These are phyloP conservation scores for Crataegus laevigata DNA, from an alignment of 306 rosid species.

Conservation along the genomic window DNA sequence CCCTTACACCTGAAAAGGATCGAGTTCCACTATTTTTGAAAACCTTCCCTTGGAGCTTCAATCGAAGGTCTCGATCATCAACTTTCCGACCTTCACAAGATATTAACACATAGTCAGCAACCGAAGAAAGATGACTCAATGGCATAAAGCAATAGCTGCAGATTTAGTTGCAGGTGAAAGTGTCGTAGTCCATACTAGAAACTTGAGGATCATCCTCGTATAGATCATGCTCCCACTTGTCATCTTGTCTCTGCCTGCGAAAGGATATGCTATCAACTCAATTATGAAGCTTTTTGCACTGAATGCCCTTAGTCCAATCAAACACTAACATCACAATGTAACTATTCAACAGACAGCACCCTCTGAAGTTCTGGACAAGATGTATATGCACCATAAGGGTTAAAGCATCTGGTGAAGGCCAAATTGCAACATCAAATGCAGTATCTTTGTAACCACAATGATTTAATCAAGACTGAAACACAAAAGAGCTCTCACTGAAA, in stretches of 20 bases:
- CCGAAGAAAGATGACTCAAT: slow-evolving; percentile 24
- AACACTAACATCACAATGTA: background rate
- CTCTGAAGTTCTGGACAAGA: background rate
- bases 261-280: slow-evolving; percentile 3
- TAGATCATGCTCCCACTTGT: slow-evolving; percentile 99
- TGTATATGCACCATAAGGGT: background rate
- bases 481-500: background rate
- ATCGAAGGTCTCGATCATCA: slow-evolving; percentile 82
- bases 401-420: background rate
- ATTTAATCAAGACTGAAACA: background rate
- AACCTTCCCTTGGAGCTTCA: slow-evolving; percentile 84
- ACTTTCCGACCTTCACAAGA: slow-evolving; percentile 63
- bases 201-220: slow-evolving; percentile 43
- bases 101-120: slow-evolving; percentile 50
- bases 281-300: background rate
- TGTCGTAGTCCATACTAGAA: slow-evolving; percentile 61
- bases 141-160: slow-evolving; percentile 22
- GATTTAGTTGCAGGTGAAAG: slow-evolving; percentile 26
- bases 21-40: slow-evolving; percentile 61
- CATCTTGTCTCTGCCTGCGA: slow-evolving; percentile 91
- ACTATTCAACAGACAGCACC: background rate
- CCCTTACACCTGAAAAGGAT: slow-evolving; percentile 52
- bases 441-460: background rate
- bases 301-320: slow-evolving; percentile 6
- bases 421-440: background rate